Percentiles rank a stretch among this genome's conserved stretches.
These are phyloP conservation scores for Cryptococcus sp. DNA, from an alignment of 1,284 basidiomycete genomes.

Conservation along the genomic window DNA sequence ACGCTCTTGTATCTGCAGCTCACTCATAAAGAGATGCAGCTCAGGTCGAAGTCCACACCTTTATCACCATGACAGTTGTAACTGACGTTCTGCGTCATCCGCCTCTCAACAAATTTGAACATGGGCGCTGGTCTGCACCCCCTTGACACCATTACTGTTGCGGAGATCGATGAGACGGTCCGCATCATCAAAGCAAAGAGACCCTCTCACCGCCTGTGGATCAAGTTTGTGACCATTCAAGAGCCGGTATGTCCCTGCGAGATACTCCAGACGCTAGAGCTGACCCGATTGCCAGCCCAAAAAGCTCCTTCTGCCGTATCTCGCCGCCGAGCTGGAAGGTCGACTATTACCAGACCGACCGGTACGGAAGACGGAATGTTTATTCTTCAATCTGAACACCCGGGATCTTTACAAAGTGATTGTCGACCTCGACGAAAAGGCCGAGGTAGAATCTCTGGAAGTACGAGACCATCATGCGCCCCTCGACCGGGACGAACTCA, in stretches of 20 bases:
- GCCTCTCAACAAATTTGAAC: too few species aligned
- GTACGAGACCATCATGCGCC: conserved; percentile 11
- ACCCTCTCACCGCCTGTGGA: background rate
- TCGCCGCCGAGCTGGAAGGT: background rate
- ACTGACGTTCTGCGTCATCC: too few species aligned
- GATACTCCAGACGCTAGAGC: too few species aligned
- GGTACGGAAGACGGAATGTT: background rate
- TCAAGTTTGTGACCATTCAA: background rate
- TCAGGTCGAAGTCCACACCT: too few species aligned
- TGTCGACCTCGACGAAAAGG: conserved; percentile 12
- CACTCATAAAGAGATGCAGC: too few species aligned
- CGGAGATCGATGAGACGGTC: too few species aligned
- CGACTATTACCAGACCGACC: background rate
- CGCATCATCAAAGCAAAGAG: background rate
- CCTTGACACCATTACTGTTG: too few species aligned
- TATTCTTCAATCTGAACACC: conserved; percentile 16
- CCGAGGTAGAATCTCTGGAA: conserved; percentile 1
- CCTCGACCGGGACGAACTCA: conserved; percentile 19
- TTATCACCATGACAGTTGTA: too few species aligned
- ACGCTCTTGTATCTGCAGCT: too few species aligned
- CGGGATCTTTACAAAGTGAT: conserved; percentile 10
- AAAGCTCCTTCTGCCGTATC: background rate
- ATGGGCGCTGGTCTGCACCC: too few species aligned
- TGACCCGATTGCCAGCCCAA: background rate
- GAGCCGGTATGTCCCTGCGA: too few species aligned